Evolutionary conservation across 1,139 yeast genomes (phyloP).

Genomic region (Kodamaea derodonti): DNA sequence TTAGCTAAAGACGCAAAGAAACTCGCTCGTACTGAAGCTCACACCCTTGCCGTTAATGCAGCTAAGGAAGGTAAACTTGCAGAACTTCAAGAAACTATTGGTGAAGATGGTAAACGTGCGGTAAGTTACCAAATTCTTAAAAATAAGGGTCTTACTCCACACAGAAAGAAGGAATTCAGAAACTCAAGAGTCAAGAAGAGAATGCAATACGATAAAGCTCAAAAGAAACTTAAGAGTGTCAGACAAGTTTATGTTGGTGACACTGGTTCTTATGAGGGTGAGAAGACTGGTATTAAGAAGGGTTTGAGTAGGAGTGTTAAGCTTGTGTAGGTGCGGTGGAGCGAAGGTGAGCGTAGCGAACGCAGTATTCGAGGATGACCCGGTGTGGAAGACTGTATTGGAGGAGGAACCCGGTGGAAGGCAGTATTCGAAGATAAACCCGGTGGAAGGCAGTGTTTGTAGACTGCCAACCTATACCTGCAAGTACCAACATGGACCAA

Average conservation of each 20-base stretch:
- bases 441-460: no score
- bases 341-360: no score
- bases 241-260: slow-evolving; percentile 78
- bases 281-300: slow-evolving; percentile 95
- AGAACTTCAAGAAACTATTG: slow-evolving; percentile 63
- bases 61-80: slow-evolving; percentile 82
- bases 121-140: slow-evolving; percentile 88
- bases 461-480: no score
- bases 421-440: no score
- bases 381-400: no score
- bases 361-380: no score
- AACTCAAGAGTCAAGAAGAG: slow-evolving; percentile 98
- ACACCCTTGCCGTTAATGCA: slow-evolving; percentile 68
- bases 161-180: slow-evolving; percentile 88
- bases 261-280: slow-evolving; percentile 87
- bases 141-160: slow-evolving; percentile 92
- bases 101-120: slow-evolving; percentile 88
- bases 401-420: no score
- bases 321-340: slow-evolving; percentile 39
- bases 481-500: no score
- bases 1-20: slow-evolving; percentile 45
- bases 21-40: slow-evolving; percentile 58
- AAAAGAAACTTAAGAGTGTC: slow-evolving; percentile 87
- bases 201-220: slow-evolving; percentile 91
- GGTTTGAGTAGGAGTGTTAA: slow-evolving; percentile 82